A percentile compares a stretch with the other conserved stretches of the same genome.
Conservation (phyloP, 208 protist genomes). For the Crithidia acanthocephali region DNA sequence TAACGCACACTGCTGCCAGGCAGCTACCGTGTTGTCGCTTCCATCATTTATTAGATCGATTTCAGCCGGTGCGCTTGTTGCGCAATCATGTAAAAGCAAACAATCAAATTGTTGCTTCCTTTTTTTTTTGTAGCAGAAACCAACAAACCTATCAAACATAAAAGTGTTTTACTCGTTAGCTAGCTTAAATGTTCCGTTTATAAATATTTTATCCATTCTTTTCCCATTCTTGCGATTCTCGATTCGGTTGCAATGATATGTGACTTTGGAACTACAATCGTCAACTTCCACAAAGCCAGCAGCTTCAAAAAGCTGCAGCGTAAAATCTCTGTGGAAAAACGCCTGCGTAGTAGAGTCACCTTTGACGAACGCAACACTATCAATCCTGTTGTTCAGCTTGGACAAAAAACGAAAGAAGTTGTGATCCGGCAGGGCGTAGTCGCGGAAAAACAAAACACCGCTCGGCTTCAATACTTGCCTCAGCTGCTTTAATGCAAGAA, state of each 20-base stretch:
- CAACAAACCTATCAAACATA: not conserved
- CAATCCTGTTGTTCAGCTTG: slow-evolving; percentile 40
- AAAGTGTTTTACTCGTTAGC: not conserved
- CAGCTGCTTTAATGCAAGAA: slow-evolving; percentile 49
- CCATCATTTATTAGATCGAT: too few relatives aligned
- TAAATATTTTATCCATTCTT: slow-evolving; percentile 88
- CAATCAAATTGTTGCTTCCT: too few relatives aligned
- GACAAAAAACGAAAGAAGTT: slow-evolving; percentile 80
- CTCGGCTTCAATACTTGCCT: slow-evolving; percentile 42
- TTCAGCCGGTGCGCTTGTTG: too few relatives aligned
- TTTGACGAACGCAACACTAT: slow-evolving; percentile 54
- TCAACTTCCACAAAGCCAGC: slow-evolving; percentile 56
- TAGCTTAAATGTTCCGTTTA: slow-evolving; percentile 75
- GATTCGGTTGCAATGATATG: slow-evolving; percentile 86
- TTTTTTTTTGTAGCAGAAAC: too few relatives aligned
- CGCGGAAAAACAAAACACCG: slow-evolving; percentile 70
- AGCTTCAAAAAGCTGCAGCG: slow-evolving; percentile 40
- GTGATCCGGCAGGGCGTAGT: slow-evolving; percentile 82
- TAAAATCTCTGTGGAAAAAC: slow-evolving; percentile 76
- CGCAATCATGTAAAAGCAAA: too few relatives aligned
- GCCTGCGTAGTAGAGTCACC: slow-evolving; percentile 77
- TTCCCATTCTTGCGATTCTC: slow-evolving; percentile 86
- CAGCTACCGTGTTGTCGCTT: too few relatives aligned
- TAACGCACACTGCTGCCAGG: too few relatives aligned
- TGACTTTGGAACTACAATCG: slow-evolving; percentile 22